Evolutionary conservation across 495 filamentous ascomycete genomes (phyloP).

Genomic region (Trichocladium uniseriatum): DNA sequence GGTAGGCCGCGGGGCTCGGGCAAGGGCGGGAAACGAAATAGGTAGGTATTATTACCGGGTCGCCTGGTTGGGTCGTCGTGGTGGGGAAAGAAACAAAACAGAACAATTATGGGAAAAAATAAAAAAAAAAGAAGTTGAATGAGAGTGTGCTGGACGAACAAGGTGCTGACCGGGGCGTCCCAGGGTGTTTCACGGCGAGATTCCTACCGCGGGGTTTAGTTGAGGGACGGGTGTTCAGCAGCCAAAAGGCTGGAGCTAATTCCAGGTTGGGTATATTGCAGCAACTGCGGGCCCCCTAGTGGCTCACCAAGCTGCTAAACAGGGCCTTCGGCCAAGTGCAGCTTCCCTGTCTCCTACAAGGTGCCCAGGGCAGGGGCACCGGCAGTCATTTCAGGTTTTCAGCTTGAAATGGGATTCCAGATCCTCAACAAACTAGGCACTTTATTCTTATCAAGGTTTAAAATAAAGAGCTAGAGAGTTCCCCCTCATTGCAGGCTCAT

Average conservation of each 20-base stretch:
- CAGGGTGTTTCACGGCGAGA: background rate
- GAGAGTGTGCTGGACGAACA: background rate
- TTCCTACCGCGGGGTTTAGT: background rate
- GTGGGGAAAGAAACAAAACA: background rate
- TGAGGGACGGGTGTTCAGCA: conserved; percentile 10
- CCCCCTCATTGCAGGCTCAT: no score
- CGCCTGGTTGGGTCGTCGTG: background rate
- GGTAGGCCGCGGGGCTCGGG: background rate
- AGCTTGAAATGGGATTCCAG: no score
- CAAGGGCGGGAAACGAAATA: background rate
- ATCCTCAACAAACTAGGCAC: no score
- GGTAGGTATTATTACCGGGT: background rate
- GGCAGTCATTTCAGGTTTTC: no score
- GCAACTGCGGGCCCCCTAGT: conserved; percentile 4
- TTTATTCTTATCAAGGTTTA: no score
- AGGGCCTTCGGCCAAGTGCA: no score
- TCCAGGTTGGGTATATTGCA: conserved; percentile 20
- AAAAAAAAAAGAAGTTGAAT: background rate
- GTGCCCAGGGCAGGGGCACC: no score
- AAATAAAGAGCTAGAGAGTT: no score
- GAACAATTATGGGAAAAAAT: background rate
- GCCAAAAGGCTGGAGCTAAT: conserved; percentile 15
- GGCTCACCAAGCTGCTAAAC: background rate
- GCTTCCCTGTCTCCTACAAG: no score
- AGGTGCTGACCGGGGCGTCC: background rate